Evolutionary conservation across 208 protist species (phyloP).

Genomic region (Acanthamoeba royreba): DNA sequence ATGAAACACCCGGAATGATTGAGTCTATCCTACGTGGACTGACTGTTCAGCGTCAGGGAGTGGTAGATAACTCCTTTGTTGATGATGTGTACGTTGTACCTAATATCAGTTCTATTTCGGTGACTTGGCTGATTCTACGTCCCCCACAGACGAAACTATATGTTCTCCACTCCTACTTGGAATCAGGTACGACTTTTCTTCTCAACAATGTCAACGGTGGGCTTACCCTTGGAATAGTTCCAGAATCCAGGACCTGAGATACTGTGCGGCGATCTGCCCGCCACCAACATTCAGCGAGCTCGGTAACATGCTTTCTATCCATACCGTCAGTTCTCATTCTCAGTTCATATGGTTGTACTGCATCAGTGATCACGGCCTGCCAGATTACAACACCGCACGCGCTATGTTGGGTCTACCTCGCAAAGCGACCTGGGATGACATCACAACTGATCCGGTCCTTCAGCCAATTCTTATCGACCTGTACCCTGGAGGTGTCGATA

Average conservation of each 20-base stretch:
- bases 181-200: not conserved
- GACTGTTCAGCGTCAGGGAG: not conserved
- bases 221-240: not conserved
- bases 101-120: too few relatives aligned
- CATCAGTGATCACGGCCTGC: not conserved
- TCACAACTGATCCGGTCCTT: not conserved
- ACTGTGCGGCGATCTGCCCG: not conserved
- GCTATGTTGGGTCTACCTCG: not conserved
- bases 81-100: not conserved
- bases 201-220: not conserved
- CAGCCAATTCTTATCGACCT: not conserved
- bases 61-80: not conserved
- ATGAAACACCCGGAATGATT: too few relatives aligned
- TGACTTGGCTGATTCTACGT: too few relatives aligned
- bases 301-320: not conserved
- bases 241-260: not conserved
- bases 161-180: constrained; percentile 38
- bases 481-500: not conserved
- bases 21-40: not conserved
- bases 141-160: not conserved
- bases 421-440: not conserved
- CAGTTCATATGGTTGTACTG: not conserved
- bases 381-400: not conserved
- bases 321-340: not conserved
- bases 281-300: constrained; percentile 22